phyloP scores from a whole-genome alignment of 169 alveolate genomes.

The Eimeria maxima region DNA sequence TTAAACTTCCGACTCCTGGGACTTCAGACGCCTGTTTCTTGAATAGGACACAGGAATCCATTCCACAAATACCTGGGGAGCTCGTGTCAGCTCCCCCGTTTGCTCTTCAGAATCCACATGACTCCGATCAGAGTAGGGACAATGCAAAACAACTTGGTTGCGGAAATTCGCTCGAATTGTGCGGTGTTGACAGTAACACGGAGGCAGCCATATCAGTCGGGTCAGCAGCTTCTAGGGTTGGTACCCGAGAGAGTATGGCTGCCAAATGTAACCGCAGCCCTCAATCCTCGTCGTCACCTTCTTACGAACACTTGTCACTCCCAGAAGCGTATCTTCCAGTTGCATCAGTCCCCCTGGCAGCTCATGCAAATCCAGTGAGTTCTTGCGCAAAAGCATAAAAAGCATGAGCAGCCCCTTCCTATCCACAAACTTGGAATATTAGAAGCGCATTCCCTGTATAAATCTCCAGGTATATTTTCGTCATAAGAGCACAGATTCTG shows the following conservation, averaged over 20 bases:
- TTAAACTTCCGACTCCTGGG: not conserved
- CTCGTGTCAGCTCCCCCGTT: slow-evolving; percentile 10
- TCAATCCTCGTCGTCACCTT: not conserved
- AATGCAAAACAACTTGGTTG: not conserved
- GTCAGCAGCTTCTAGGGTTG: not conserved
- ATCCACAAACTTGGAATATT: not conserved
- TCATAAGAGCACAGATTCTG: not conserved
- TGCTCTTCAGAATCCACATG: not conserved
- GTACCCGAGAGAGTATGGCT: not conserved
- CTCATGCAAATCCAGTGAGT: slow-evolving; percentile 14
- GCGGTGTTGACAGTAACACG: not conserved
- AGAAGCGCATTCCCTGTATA: not conserved
- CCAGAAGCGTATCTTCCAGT: not conserved
- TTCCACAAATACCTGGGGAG: not conserved
- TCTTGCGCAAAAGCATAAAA: not conserved
- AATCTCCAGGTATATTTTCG: not conserved
- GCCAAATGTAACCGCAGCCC: not conserved
- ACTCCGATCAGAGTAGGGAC: not conserved
- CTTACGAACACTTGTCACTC: not conserved
- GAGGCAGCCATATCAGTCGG: not conserved
- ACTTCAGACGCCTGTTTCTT: slow-evolving; percentile 24
- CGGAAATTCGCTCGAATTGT: not conserved
- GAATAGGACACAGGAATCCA: slow-evolving; percentile 19
- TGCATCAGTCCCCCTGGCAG: not conserved
- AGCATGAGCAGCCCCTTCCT: not conserved